A percentile compares a stretch with the other conserved stretches of the same genome.
phyloP scores from a whole-genome alignment of 2,329 filamentous ascomycete genomes.

The Cordyceps farinosa region DNA sequence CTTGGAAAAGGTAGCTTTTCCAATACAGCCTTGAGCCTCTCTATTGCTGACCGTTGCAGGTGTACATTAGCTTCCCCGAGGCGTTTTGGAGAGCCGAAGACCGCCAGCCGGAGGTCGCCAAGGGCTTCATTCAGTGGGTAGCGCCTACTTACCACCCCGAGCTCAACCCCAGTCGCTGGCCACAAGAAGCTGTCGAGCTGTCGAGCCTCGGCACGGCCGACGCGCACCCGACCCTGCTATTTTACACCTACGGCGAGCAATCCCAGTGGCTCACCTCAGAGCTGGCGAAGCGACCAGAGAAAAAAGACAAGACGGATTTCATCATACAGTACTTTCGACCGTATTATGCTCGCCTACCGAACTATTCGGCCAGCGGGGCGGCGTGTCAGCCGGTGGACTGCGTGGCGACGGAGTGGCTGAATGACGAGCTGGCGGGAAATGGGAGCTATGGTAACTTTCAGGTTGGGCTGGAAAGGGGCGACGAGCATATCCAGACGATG shows the following conservation, averaged over 20 bases:
- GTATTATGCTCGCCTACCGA: conserved; percentile 72
- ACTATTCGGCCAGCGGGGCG: conserved; percentile 52
- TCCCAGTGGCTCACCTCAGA: conserved; percentile 50
- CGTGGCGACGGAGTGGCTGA: conserved; percentile 73
- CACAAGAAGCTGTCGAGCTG: conserved; percentile 74
- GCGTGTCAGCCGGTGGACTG: conserved; percentile 61
- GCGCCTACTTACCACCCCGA: conserved; percentile 62
- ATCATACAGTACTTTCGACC: conserved; percentile 69
- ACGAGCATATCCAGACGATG: conserved; percentile 66
- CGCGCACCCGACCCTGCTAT: conserved; percentile 78
- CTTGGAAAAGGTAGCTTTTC: conserved; percentile 60
- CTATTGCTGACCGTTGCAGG: conserved; percentile 27
- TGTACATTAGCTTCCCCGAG: conserved; percentile 66
- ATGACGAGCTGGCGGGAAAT: conserved; percentile 73
- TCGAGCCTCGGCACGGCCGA: conserved; percentile 56
- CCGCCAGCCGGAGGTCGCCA: conserved; percentile 39
- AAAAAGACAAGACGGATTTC: conserved; percentile 48
- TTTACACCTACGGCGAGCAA: conserved; percentile 70
- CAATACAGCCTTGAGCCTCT: neutral
- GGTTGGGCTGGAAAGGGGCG: conserved; percentile 65
- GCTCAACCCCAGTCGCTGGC: conserved; percentile 63
- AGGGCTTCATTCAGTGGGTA: conserved; percentile 74
- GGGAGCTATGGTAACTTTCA: conserved; percentile 88
- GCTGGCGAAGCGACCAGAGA: conserved; percentile 39
- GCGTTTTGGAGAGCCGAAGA: conserved; percentile 66